Percentiles rank a stretch among this genome's conserved stretches.
Evolutionary conservation across 805 yeast genomes (phyloP).

Genomic region (Lachancea lanzarotensis): DNA sequence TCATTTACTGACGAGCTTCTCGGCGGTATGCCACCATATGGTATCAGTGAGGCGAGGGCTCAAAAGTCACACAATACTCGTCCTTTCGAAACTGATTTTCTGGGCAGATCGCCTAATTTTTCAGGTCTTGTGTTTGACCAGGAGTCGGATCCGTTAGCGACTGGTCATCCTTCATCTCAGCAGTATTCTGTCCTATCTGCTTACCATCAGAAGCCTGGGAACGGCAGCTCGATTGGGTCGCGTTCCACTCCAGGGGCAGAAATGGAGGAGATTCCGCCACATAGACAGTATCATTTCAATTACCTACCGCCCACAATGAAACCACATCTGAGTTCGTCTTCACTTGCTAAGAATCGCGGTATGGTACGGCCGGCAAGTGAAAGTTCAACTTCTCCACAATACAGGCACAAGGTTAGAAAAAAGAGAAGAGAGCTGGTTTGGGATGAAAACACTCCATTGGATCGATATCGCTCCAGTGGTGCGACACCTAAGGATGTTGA

Average conservation of each 20-base stretch:
- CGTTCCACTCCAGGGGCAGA: conserved; percentile 22
- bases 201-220: conserved; percentile 8
- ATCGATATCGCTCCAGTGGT: conserved; percentile 8
- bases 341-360: conserved; percentile 41
- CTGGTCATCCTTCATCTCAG: conserved; percentile 2
- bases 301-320: conserved; percentile 68
- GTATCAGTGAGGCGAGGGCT: neutral
- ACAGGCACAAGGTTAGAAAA: conserved; percentile 11
- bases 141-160: conserved; percentile 1
- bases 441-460: conserved; percentile 5
- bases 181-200: conserved; percentile 4
- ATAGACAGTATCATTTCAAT: conserved; percentile 65
- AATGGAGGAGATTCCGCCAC: conserved; percentile 42
- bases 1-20: neutral
- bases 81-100: conserved; percentile 15
- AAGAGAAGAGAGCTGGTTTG: conserved; percentile 6
- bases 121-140: conserved; percentile 18
- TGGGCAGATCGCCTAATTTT: conserved; percentile 21
- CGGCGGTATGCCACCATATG: conserved; percentile 1
- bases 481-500: conserved; percentile 16
- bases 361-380: conserved; percentile 41
- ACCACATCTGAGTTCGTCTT: conserved; percentile 61
- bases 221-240: conserved; percentile 18
- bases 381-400: conserved; percentile 7
- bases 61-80: neutral